Base-by-base conservation (phyloP, 441 rosid genomes). In the Euphorbia celastroides region DNA sequence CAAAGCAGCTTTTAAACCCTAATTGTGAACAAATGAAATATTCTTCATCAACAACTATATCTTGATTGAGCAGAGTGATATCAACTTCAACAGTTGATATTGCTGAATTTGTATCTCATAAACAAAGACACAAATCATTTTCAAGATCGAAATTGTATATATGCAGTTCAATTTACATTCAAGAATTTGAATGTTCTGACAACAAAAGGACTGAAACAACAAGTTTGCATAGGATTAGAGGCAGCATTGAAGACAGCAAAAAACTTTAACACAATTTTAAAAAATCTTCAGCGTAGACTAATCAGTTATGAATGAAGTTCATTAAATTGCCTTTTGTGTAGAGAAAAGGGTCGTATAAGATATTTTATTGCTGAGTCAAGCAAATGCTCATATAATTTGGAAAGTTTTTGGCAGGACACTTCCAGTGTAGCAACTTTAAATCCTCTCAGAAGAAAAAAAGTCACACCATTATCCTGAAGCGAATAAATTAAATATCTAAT, bases 1-100 rank as follows among this genome's bases (percentile, higher is more conserved):
- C 55, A 95, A 81, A 12, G 97, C 98, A 70, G 69, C n/a, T 82
- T 90, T 88, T 82, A 95, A 74, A 72, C 95, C 99, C 98, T 95
- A 68, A 64, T 70, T 75, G 67, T 30, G 5, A 54, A 34, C 5
- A 66, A 1, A 8, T 1, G 31, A 50, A 57, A 64, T 5, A 7
- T 57, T 23, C 26, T 57, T 27, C 30, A 64, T 56, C 20, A 61
- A 48, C 14, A 62, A n/a, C 31, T n/a, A 27, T 51, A 22, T 44
- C 12, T 64, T 36, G 46, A 25, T 68, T 34, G 57, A 16, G 65
- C 8, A 61, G 25, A 44, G 22, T 7, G 41, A 64, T n/a, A 16
- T 31, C 51, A 31, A 62, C 44, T 38, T 38, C 7, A 48, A 28
- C 30, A 12, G 60, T 27, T 5, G 12, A 17, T 31, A 31, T 52